Base-by-base conservation (phyloP, 164 flowering plant genomes). In the Macadamia integrifolia region DNA sequence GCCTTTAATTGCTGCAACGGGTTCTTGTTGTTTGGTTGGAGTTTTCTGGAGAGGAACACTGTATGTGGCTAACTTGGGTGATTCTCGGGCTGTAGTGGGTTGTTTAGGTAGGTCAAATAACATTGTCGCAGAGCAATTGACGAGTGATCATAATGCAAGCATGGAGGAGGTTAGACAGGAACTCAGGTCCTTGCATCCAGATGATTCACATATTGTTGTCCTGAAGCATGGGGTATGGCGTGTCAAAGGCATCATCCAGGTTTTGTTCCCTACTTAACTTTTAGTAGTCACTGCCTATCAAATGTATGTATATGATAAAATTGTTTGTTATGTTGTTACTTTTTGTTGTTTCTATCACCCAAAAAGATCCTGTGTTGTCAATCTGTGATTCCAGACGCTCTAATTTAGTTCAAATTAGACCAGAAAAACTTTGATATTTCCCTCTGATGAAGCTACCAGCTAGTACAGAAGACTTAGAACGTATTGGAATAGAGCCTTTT, bases 171-270 rank as follows among this genome's bases (percentile, higher is more conserved):
- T 90, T 52, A 89, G 98, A 70, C 79, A 76, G 58, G 93, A 90
- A 70, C 79, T 92, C 32, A 77, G 65, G 76, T 67, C 84, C 17
- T 60, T 64, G 60, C 93, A 90, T 80, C 93, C 93, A 1, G 90
- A 89, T 71, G 95, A 88, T 75, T 66, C 89, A 28, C 78, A 85
- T 17, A 78, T 90, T 67, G 86, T 92, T 9, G 84, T 84, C 48
- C 15, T 69, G 68, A 86, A 73, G 71, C 68, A 88, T 18, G 95
- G 95, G 9, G 87, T 80, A 3, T 92, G 95, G 93, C 88, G 97
- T 42, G 73, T 92, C 60, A 92, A 86, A 72, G 97, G 97, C 73
- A 86, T 90, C 58, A 88, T 88, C 66, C 92, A 90, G 98, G 97
- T 92, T 23, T 53, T 42, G 66, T 32, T 28, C 46, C 23, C 17